Percentiles rank a stretch among this genome's conserved stretches.
phyloP scores from a whole-genome alignment of 2,329 filamentous ascomycete genomes.

The Venturia nashicola region DNA sequence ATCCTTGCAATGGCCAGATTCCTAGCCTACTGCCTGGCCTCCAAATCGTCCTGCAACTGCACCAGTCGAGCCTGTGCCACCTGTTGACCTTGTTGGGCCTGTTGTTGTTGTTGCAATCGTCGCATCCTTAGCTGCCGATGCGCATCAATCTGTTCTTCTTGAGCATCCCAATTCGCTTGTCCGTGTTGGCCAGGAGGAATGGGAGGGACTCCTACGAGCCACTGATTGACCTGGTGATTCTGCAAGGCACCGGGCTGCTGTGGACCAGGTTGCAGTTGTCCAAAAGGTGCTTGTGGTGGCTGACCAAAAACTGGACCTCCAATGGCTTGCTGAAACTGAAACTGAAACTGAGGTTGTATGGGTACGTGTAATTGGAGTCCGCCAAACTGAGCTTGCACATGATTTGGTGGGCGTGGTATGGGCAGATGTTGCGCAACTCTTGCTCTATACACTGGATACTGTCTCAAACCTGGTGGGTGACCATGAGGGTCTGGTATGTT shows the following conservation, averaged over 20 bases:
- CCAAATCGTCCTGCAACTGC: background rate
- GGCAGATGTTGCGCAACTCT: background rate
- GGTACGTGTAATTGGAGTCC: background rate
- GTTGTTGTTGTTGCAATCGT: background rate
- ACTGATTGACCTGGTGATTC: background rate
- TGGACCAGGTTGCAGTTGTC: background rate
- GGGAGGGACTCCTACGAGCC: background rate
- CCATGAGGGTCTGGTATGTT: background rate
- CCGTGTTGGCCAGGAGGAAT: background rate
- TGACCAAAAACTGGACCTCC: no score
- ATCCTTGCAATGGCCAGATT: background rate
- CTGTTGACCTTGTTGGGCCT: background rate
- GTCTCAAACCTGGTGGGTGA: no score
- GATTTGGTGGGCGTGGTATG: background rate
- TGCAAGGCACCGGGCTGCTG: background rate
- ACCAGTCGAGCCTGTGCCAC: background rate
- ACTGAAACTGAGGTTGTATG: background rate
- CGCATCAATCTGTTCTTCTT: background rate
- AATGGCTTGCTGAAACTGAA: no score
- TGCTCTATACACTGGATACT: background rate
- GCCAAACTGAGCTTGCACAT: no score
- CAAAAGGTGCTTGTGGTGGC: no score
- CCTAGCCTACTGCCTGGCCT: background rate
- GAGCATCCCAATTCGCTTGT: background rate
- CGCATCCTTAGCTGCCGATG: background rate